A percentile compares a stretch with the other conserved stretches of the same genome.
Conservation (phyloP, 257 asterid genomes). For the Osmanthus fragrans region DNA sequence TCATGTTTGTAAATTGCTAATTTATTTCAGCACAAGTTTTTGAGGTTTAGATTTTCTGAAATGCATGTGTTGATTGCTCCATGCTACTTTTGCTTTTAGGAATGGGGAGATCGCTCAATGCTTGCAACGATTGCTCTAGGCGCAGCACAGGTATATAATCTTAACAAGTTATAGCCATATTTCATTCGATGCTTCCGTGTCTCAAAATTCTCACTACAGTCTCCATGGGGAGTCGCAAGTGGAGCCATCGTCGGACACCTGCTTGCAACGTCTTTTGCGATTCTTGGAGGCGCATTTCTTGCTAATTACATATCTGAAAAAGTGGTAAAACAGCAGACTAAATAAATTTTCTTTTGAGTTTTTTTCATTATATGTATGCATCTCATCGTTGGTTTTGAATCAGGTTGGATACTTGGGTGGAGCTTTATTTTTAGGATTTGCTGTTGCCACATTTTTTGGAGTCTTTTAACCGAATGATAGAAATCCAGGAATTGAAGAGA, state of each 20-base stretch:
- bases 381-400: conserved; percentile 18
- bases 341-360: neutral
- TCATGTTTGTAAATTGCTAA: too few relatives aligned
- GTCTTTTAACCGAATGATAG: conserved; percentile 50
- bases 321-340: conserved; percentile 49
- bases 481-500: neutral
- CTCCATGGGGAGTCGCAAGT: conserved; percentile 98
- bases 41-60: neutral
- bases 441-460: conserved; percentile 87
- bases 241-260: conserved; percentile 94
- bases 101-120: conserved; percentile 99
- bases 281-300: conserved; percentile 94
- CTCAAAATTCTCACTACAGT: conserved; percentile 37
- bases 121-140: conserved; percentile 97
- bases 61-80: neutral
- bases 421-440: conserved; percentile 67
- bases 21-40: neutral
- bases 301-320: conserved; percentile 90
- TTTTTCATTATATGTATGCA: neutral
- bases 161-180: neutral
- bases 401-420: conserved; percentile 97
- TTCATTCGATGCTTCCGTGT: neutral
- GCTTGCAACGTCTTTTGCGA: conserved; percentile 80
- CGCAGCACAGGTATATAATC: conserved; percentile 79
- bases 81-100: conserved; percentile 37